Evolutionary conservation across 2,329 filamentous ascomycete genomes (phyloP).

Genomic region (Pseudogymnoascus sp.): DNA sequence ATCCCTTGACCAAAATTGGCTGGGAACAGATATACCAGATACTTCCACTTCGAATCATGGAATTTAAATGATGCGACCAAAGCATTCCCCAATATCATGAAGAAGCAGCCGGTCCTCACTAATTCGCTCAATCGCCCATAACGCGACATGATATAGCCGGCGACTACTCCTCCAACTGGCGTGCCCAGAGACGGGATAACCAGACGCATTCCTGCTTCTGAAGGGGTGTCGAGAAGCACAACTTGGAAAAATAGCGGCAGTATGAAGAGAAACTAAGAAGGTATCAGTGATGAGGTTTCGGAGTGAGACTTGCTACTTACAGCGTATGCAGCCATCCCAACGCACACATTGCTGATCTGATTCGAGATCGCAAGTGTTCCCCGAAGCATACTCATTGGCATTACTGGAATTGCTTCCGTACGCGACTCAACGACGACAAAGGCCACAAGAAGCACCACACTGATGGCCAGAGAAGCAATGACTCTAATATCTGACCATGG

Average conservation of each 20-base stretch:
- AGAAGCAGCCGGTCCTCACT: slow-evolving; percentile 40
- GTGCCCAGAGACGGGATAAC: slow-evolving; percentile 53
- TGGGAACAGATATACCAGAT: slow-evolving; percentile 47
- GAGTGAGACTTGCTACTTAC: slow-evolving; percentile 32
- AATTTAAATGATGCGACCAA: slow-evolving; percentile 42
- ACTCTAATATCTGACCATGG: slow-evolving; percentile 44
- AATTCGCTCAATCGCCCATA: slow-evolving; percentile 43
- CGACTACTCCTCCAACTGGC: slow-evolving; percentile 46
- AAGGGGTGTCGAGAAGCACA: slow-evolving; percentile 54
- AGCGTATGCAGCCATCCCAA: slow-evolving; percentile 52
- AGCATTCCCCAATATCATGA: slow-evolving; percentile 46
- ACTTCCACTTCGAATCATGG: slow-evolving; percentile 44
- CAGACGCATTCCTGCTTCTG: slow-evolving; percentile 54
- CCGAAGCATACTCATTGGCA: slow-evolving; percentile 47
- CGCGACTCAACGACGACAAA: slow-evolving; percentile 42
- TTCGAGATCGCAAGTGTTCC: slow-evolving; percentile 45
- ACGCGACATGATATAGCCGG: slow-evolving; percentile 50
- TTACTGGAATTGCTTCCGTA: slow-evolving; percentile 43
- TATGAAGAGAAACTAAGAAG: slow-evolving; percentile 52
- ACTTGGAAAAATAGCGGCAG: slow-evolving; percentile 63
- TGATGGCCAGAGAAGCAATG: slow-evolving; percentile 35
- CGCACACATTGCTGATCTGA: slow-evolving; percentile 50
- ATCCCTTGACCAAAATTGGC: slow-evolving; percentile 53
- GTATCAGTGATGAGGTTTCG: slow-evolving; percentile 8
- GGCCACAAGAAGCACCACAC: slow-evolving; percentile 33